Evolutionary conservation across 2,329 filamentous ascomycete genomes (phyloP).

Genomic region (Aspergillus latus): DNA sequence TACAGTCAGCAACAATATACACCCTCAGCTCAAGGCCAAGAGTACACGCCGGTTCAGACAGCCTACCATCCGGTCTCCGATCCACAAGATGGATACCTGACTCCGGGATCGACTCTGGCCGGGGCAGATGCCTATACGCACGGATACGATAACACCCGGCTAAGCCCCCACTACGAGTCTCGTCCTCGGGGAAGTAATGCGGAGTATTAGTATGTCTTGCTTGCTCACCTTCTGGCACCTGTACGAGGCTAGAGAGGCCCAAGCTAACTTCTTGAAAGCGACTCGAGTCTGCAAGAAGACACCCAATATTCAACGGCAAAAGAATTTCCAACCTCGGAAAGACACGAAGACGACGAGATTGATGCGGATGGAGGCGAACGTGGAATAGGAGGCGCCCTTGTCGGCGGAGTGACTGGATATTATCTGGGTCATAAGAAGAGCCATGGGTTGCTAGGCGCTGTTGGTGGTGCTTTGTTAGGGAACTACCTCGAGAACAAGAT

Average conservation of each 20-base stretch:
- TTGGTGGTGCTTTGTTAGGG: conserved; percentile 59
- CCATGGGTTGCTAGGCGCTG: conserved; percentile 58
- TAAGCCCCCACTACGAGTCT: conserved; percentile 13
- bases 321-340: not conserved
- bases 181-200: conserved; percentile 18
- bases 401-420: conserved; percentile 58
- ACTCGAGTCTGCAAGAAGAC: not conserved
- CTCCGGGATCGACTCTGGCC: conserved; percentile 1
- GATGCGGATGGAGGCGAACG: conserved; percentile 53
- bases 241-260: not conserved
- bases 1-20: conserved; percentile 13
- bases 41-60: conserved; percentile 6
- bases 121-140: not conserved
- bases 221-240: not conserved
- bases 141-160: conserved; percentile 9
- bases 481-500: conserved; percentile 56
- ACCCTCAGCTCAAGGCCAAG: not conserved
- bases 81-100: conserved; percentile 6
- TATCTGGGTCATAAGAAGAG: conserved; percentile 57
- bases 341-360: conserved; percentile 34
- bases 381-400: conserved; percentile 57
- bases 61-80: conserved; percentile 8
- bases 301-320: not conserved
- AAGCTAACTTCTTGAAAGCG: not conserved
- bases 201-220: conserved; percentile 23